These are phyloP conservation scores for Aspergillus asperescens DNA, from an alignment of 495 filamentous ascomycete genomes.

Conservation along the genomic window DNA sequence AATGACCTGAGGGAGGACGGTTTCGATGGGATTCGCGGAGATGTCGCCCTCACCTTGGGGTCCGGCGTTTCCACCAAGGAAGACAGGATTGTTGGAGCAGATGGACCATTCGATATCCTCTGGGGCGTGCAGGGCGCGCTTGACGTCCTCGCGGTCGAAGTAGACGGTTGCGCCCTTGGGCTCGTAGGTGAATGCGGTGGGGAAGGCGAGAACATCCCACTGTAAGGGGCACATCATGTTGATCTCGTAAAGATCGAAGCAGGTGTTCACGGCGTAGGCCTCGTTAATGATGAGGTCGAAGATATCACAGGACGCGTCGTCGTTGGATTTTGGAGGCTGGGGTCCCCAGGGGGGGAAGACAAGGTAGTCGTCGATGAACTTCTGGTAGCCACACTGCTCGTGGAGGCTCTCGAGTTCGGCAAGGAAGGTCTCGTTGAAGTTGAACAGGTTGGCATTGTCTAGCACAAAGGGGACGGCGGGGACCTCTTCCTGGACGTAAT, in stretches of 20 bases:
- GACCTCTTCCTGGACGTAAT: constrained; percentile 36
- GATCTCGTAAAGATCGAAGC: constrained; percentile 58
- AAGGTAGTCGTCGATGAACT: constrained; percentile 52
- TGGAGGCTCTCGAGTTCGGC: constrained; percentile 43
- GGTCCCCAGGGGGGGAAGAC: constrained; percentile 47
- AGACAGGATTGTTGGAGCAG: constrained; percentile 40
- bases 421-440: constrained; percentile 52
- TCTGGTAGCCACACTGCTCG: constrained; percentile 51
- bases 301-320: constrained; percentile 43
- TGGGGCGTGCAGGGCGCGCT: constrained; percentile 55
- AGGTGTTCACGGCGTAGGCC: constrained; percentile 49
- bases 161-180: constrained; percentile 45
- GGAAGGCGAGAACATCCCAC: constrained; percentile 48
- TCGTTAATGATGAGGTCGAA: constrained; percentile 46
- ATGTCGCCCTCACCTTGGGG: constrained; percentile 36
- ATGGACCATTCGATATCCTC: constrained; percentile 35
- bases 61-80: constrained; percentile 36
- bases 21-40: constrained; percentile 39
- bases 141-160: constrained; percentile 55
- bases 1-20: constrained; percentile 56
- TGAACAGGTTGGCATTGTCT: constrained; percentile 50
- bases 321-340: constrained; percentile 37
- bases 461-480: constrained; percentile 46
- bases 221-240: constrained; percentile 39
- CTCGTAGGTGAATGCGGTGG: constrained; percentile 34